Percentiles rank a stretch among this genome's conserved stretches.
Evolutionary conservation across 108 stramenopile genomes (phyloP).

Genomic region (Pseudonitzschia delicatissima): DNA sequence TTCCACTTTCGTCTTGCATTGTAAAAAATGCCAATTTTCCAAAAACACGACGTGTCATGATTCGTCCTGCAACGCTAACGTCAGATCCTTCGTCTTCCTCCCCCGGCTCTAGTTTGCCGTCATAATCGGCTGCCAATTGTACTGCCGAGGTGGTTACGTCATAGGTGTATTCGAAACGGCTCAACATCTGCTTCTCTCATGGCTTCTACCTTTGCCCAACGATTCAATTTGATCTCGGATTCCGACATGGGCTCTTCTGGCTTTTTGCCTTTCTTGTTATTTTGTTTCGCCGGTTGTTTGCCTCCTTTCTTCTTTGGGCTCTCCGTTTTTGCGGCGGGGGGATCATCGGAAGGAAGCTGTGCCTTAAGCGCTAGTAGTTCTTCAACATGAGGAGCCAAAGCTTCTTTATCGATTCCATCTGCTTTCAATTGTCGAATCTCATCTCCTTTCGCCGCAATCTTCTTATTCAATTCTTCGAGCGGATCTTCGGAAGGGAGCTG

Average conservation of each 20-base stretch:
- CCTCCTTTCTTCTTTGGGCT: conserved; percentile 15
- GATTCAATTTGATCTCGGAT: conserved; percentile 72
- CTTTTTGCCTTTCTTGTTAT: conserved; percentile 38
- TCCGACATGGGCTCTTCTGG: conserved; percentile 38
- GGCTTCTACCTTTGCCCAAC: conserved; percentile 72
- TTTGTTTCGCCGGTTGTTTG: conserved; percentile 13
- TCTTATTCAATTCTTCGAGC: conserved; percentile 44
- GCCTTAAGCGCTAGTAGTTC: conserved; percentile 79
- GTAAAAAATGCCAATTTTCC: conserved; percentile 96
- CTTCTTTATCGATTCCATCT: conserved; percentile 64
- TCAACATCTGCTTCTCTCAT: conserved; percentile 79
- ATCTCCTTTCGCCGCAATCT: conserved; percentile 80
- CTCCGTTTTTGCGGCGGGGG: conserved; percentile 6
- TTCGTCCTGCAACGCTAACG: conserved; percentile 88
- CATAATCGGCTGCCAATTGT: conserved; percentile 52
- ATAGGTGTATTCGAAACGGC: conserved; percentile 85
- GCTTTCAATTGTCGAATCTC: conserved; percentile 80
- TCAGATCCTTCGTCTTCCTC: conserved; percentile 76
- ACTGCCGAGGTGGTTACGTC: conserved; percentile 58
- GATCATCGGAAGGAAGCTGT: conserved; percentile 39
- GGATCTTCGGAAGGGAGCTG: conserved; percentile 34
- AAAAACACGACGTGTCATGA: conserved; percentile 94
- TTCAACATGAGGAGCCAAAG: conserved; percentile 72
- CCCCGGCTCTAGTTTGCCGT: conserved; percentile 68
- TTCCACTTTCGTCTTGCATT: conserved; percentile 88